Base-by-base conservation (phyloP, 2,329 filamentous ascomycete genomes). In the Fusarium incarnatum region DNA sequence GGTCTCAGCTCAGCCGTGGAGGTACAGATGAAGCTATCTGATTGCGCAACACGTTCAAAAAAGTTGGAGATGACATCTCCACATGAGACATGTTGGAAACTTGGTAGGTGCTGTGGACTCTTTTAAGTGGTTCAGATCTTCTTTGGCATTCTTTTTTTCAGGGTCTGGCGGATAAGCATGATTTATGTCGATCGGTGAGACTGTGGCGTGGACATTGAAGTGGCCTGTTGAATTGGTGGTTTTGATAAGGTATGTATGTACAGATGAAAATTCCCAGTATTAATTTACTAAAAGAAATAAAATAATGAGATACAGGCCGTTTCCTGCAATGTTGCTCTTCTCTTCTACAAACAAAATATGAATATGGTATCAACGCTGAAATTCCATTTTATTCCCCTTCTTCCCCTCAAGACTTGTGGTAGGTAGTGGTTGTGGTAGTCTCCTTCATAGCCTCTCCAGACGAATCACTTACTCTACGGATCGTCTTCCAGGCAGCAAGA, bases 391-490 rank as follows among this genome's bases (percentile, higher is more conserved):
- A 25, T 15, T 34, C 16, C 28, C 22, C 27, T 47, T 12, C 30
- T 34, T 8, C 5, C 37, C 50, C 62, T 58, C 52, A 68, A 40
- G 20, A 56, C 40, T 64, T 62, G 44, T 68, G 46, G 30, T 56
- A 4, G 5, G 22, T 57, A 28, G 55, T 64, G 8, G 48, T 46
- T 25, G 56, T 56, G 40, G 30, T 32, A 16, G 34, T 71, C 68
- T 46, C 40, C 58, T 42, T 34, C 34, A 53, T 64, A 7, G 64
- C 68, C 2, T 69, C 71, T 3, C 57, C 66, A 5, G 70, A 73
- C 30, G 73, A 75, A 28, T 67, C 72, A 37, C 73, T 75, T n/a
- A 75, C 73, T 32, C 73, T 45, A 9, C 73, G 64, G 11, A 75
- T 76, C 23, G 73, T 73, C 72, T 68, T 75, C 68, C 73, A 71